A percentile compares a stretch with the other conserved stretches of the same genome.
Conservation (phyloP, 257 asterid species). For the Haberlea rhodopensis region DNA sequence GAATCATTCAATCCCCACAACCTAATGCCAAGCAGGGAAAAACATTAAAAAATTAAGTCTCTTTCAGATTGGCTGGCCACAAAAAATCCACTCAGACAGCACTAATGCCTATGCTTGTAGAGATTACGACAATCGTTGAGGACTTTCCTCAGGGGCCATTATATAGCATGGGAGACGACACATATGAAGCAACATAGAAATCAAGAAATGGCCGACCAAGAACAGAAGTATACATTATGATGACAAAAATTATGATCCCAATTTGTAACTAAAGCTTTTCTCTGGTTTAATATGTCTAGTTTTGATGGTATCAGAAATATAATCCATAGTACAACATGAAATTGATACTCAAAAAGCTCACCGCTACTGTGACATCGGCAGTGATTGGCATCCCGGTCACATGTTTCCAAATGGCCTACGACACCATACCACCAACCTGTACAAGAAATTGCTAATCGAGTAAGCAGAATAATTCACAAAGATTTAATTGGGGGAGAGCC, state of each 20-base stretch:
- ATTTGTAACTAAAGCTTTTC: not conserved
- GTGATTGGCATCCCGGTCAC: constrained; percentile 58
- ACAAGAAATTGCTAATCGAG: constrained; percentile 33
- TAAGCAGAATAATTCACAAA: constrained; percentile 18
- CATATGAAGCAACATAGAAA: constrained; percentile 45
- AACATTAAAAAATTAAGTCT: constrained; percentile 29
- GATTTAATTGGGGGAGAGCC: constrained; percentile 27
- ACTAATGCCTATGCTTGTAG: constrained; percentile 50
- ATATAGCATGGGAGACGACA: constrained; percentile 32
- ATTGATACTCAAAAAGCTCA: constrained; percentile 41
- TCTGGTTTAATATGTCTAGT: constrained; percentile 15
- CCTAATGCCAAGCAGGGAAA: constrained; percentile 24
- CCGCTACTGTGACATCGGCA: constrained; percentile 77
- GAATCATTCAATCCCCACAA: constrained; percentile 34
- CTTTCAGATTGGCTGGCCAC: constrained; percentile 52
- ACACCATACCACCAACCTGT: constrained; percentile 98
- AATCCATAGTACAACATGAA: constrained; percentile 13
- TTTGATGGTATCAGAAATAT: no score
- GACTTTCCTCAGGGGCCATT: constrained; percentile 39
- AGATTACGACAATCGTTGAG: constrained; percentile 38
- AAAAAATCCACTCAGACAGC: constrained; percentile 55
- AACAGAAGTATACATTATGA: constrained; percentile 22
- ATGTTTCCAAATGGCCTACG: constrained; percentile 86
- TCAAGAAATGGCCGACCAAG: constrained; percentile 37
- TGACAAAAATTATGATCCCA: constrained; percentile 27